phyloP scores from a whole-genome alignment of 495 filamentous ascomycete species.

The Hypoxylon fragiforme region DNA sequence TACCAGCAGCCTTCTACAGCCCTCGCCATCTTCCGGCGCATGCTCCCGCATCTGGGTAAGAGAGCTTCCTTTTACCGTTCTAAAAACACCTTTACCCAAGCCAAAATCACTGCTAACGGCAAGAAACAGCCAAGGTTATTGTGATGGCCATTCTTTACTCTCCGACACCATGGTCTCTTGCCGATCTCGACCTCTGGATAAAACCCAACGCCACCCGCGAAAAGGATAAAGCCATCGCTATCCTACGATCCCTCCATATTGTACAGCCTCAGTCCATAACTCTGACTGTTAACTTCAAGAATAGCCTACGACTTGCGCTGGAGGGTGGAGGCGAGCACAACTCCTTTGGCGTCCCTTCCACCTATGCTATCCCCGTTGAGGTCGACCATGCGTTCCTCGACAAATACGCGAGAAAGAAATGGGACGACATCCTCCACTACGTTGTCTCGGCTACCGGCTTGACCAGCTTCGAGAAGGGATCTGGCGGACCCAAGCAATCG shows the following conservation, averaged over 20 bases:
- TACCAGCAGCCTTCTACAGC: conserved; percentile 96
- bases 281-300: conserved; percentile 74
- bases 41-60: conserved; percentile 88
- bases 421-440: conserved; percentile 94
- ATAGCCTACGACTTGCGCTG: conserved; percentile 77
- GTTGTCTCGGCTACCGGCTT: conserved; percentile 69
- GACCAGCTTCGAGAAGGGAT: conserved; percentile 34
- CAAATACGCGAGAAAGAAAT: conserved; percentile 81
- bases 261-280: conserved; percentile 66
- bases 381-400: conserved; percentile 76
- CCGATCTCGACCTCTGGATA: conserved; percentile 84
- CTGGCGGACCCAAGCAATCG: conserved; percentile 65
- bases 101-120: conserved; percentile 21
- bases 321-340: conserved; percentile 82
- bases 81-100: background rate
- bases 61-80: background rate
- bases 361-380: conserved; percentile 56
- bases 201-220: conserved; percentile 71
- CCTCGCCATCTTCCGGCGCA: conserved; percentile 93
- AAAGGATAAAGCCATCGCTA: conserved; percentile 77
- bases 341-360: conserved; percentile 85
- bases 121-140: conserved; percentile 77
- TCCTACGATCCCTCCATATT: conserved; percentile 83
- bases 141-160: conserved; percentile 94
- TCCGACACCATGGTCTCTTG: conserved; percentile 69